These are phyloP conservation scores for Botrytis galanthina DNA, from an alignment of 2,329 filamentous ascomycete genomes.

Conservation along the genomic window DNA sequence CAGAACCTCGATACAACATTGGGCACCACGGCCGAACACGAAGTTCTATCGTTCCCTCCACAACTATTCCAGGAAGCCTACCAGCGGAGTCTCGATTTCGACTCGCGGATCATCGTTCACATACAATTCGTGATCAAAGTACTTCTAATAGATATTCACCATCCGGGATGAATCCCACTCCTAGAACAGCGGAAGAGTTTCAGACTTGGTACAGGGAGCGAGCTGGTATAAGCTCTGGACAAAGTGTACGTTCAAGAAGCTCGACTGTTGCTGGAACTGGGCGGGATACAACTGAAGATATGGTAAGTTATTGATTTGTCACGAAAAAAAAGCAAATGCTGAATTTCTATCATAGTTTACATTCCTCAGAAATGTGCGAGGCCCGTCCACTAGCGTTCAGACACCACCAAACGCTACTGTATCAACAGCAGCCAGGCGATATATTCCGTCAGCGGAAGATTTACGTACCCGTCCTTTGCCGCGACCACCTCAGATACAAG, in stretches of 20 bases:
- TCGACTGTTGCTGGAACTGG: conserved; percentile 18
- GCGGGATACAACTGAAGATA: conserved; percentile 18
- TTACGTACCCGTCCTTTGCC: conserved; percentile 25
- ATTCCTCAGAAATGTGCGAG: conserved; percentile 13
- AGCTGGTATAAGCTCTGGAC: conserved; percentile 1
- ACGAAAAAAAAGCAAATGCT: background rate
- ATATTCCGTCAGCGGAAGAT: conserved; percentile 19
- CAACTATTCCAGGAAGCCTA: conserved; percentile 1
- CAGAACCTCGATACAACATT: conserved; percentile 18
- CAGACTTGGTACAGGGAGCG: conserved; percentile 20
- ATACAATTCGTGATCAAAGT: background rate
- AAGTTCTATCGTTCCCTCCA: conserved; percentile 16
- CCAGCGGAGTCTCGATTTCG: conserved; percentile 16
- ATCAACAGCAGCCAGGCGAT: conserved; percentile 13
- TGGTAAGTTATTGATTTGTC: conserved; percentile 10
- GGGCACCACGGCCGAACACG: conserved; percentile 22
- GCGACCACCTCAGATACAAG: conserved; percentile 48
- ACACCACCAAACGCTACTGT: background rate
- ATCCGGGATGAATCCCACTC: background rate
- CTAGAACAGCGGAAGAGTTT: conserved; percentile 10
- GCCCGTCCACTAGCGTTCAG: conserved; percentile 13
- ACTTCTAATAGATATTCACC: background rate
- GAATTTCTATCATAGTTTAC: background rate
- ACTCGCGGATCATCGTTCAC: conserved; percentile 13
- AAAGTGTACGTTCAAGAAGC: conserved; percentile 14